phyloP scores from a whole-genome alignment of 2,329 filamentous ascomycete genomes.

The Claviceps capensis region DNA sequence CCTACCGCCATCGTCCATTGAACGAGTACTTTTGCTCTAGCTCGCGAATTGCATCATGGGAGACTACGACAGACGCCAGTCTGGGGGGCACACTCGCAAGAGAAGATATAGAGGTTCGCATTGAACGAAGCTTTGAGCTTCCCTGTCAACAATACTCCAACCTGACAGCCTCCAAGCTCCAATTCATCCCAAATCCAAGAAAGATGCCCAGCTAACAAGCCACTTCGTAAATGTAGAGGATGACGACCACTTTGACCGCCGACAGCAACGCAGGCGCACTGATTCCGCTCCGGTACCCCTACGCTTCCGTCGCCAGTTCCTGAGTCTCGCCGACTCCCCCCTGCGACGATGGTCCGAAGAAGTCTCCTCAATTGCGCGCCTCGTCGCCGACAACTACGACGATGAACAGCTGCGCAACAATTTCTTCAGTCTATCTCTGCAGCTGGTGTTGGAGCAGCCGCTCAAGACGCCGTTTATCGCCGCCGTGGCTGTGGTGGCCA shows the following conservation, averaged over 20 bases:
- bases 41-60: constrained; percentile 24
- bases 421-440: constrained; percentile 61
- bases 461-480: constrained; percentile 96
- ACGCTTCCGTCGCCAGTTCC: constrained; percentile 63
- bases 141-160: too few relatives aligned
- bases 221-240: constrained; percentile 31
- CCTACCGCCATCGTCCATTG: not conserved
- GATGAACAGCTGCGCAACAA: constrained; percentile 61
- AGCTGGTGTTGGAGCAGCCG: constrained; percentile 78
- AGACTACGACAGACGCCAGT: constrained; percentile 43
- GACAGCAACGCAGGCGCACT: constrained; percentile 58
- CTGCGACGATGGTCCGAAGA: constrained; percentile 69
- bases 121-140: not conserved
- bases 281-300: constrained; percentile 56
- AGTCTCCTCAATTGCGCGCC: constrained; percentile 58
- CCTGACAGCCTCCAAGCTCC: too few relatives aligned
- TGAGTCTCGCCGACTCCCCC: constrained; percentile 71
- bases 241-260: constrained; percentile 65
- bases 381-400: constrained; percentile 73
- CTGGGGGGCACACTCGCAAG: constrained; percentile 51
- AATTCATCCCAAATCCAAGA: too few relatives aligned
- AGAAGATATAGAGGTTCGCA: constrained; percentile 62
- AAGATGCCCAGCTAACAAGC: constrained; percentile 1
- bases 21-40: not conserved
- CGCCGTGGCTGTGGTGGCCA: constrained; percentile 66